phyloP scores from a whole-genome alignment of 2,329 filamentous ascomycete genomes.

The Stagonosporopsis cucurbitacearum region DNA sequence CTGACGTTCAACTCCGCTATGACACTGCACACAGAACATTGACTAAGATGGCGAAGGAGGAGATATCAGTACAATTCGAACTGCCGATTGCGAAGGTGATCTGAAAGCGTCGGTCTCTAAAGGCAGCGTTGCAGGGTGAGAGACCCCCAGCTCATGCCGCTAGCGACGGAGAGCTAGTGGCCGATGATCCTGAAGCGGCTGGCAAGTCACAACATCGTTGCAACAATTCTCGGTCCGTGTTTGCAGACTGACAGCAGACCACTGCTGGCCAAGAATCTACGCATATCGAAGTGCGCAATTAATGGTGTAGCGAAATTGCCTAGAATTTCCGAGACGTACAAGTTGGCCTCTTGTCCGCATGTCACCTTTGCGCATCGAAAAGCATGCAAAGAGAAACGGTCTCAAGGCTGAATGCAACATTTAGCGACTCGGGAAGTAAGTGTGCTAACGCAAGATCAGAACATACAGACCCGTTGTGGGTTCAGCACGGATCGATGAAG shows the following conservation, averaged over 20 bases:
- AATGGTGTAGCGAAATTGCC: too few relatives aligned
- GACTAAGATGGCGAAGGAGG: background rate
- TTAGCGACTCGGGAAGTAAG: background rate
- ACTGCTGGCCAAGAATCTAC: background rate
- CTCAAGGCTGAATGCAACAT: background rate
- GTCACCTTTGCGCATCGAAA: background rate
- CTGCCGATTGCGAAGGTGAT: background rate
- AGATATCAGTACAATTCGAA: background rate
- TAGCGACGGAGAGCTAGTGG: slow-evolving; percentile 8
- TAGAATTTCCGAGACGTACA: background rate
- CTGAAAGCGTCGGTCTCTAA: too few relatives aligned
- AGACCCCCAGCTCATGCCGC: background rate
- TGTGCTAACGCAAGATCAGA: background rate
- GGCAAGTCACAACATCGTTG: background rate
- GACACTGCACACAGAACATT: background rate
- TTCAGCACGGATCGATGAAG: background rate
- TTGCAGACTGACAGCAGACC: background rate
- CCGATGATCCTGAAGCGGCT: slow-evolving; percentile 1
- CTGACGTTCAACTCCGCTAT: background rate
- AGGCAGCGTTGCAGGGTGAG: background rate
- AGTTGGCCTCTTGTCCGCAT: background rate
- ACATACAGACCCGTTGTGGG: background rate
- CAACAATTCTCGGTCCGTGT: background rate
- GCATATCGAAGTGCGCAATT: background rate
- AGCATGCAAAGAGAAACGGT: background rate